Base-by-base conservation (phyloP, 2,329 filamentous ascomycete species). In the Xylariaceae sp. region DNA sequence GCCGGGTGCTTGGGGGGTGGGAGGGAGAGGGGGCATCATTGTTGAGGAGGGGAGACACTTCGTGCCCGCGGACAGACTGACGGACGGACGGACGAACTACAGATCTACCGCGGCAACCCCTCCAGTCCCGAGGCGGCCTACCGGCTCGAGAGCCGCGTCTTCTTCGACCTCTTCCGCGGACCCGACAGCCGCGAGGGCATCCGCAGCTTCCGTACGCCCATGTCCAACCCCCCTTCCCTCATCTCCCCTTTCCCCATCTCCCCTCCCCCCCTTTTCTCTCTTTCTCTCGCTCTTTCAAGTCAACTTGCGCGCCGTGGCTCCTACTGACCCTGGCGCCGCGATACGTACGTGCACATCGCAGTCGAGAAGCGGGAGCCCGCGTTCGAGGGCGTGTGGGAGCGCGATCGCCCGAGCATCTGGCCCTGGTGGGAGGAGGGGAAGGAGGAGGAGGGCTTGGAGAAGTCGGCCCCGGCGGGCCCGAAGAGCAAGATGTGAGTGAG, bases 401-500 rank as follows among this genome's bases (percentile, higher is more conserved):
- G 70, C 19, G 71, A 82, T 51, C 65, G 68, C 7, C 77, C 80
- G 2, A 55, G 57, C 1, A 66, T 64, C 11, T 82, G 77, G 57
- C 82, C 80, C 0, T 86, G 80, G 81, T 85, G 80, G 79, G 59
- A 68, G 30, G 68, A 72, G 10, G 56, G 72, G 31, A 62, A 74
- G 12, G 24, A 32, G 37, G 39, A 36, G 14, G 36, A 32, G 24
- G 24, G 19, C 14, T 29, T 27, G 25, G 25, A 12, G 25, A 14
- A 6, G 9, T 9, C 6, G 25, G 27, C 15, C 8, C 10, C 8
- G 27, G 27, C 7, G 15, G 10, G n/a, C n/a, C n/a, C 13, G 11
- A 29, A 18, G 27, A 29, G 27, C 18, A 29, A 29, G 16, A n/a
- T 29, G 27, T 29, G 18, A 16, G 13, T 28, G 24, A 22, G 8